A percentile compares a stretch with the other conserved stretches of the same genome.
phyloP scores from a whole-genome alignment of 2,329 filamentous ascomycete species.

The Fonsecaea multimorphosa region DNA sequence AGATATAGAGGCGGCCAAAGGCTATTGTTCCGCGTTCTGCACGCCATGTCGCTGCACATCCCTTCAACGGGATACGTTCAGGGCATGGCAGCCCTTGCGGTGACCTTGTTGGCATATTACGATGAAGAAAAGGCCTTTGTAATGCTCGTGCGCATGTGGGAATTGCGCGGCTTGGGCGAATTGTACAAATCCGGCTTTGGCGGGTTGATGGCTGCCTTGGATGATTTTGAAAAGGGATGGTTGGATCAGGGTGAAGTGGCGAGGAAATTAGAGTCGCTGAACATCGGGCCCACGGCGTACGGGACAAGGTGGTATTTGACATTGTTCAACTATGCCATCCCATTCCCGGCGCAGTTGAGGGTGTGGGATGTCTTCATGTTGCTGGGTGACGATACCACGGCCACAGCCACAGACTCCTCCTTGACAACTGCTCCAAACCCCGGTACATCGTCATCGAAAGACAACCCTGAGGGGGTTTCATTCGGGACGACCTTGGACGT shows the following conservation, averaged over 20 bases:
- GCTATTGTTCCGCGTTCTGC: constrained; percentile 87
- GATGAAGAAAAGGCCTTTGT: constrained; percentile 94
- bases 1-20: constrained; percentile 92
- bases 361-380: constrained; percentile 99
- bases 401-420: not conserved
- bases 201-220: constrained; percentile 82
- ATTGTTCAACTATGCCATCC: constrained; percentile 94
- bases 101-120: constrained; percentile 93
- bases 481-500: constrained; percentile 77
- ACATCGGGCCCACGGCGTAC: constrained; percentile 88
- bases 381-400: constrained; percentile 69
- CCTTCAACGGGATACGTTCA: constrained; percentile 94
- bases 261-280: constrained; percentile 75
- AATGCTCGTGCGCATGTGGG: constrained; percentile 96
- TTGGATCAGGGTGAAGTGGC: constrained; percentile 78
- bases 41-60: constrained; percentile 89
- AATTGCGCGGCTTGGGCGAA: constrained; percentile 80
- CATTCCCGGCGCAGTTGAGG: constrained; percentile 89
- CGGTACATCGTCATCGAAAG: constrained; percentile 34
- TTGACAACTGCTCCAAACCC: constrained; percentile 38
- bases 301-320: constrained; percentile 97
- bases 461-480: constrained; percentile 14
- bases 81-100: constrained; percentile 93
- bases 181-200: constrained; percentile 85
- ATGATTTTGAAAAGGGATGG: constrained; percentile 86